These are phyloP conservation scores for Talaromyces verruculosus DNA, from an alignment of 2,329 filamentous ascomycete genomes.

Conservation along the genomic window DNA sequence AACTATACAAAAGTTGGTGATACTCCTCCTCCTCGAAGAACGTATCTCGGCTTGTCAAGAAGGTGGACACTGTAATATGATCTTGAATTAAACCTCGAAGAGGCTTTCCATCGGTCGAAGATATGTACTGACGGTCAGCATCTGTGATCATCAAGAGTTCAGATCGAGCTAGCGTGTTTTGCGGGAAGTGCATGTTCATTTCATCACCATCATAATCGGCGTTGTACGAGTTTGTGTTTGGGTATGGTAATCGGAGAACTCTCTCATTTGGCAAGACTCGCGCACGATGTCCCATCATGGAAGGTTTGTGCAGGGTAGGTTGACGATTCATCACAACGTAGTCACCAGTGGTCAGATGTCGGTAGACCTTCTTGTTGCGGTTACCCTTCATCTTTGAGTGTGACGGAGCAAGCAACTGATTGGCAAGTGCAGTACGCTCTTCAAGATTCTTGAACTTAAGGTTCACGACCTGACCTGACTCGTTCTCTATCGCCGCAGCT, in stretches of 20 bases:
- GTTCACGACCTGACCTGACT: slow-evolving; percentile 87
- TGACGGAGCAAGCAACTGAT: slow-evolving; percentile 85
- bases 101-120: slow-evolving; percentile 88
- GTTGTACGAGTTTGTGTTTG: slow-evolving; percentile 99
- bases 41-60: slow-evolving; percentile 84
- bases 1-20: slow-evolving; percentile 89
- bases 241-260: slow-evolving; percentile 99
- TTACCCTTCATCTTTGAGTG: slow-evolving; percentile 71
- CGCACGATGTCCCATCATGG: slow-evolving; percentile 96
- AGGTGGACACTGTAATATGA: slow-evolving; percentile 92
- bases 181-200: slow-evolving; percentile 99
- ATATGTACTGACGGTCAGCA: slow-evolving; percentile 95
- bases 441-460: slow-evolving; percentile 83
- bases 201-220: slow-evolving; percentile 99
- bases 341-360: slow-evolving; percentile 93
- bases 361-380: slow-evolving; percentile 92
- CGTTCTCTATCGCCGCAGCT: slow-evolving; percentile 90
- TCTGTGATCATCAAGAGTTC: slow-evolving; percentile 93
- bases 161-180: slow-evolving; percentile 89
- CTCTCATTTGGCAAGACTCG: slow-evolving; percentile 91
- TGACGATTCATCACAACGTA: slow-evolving; percentile 99
- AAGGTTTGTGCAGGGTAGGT: slow-evolving; percentile 95
- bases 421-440: slow-evolving; percentile 84
- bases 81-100: slow-evolving; percentile 96
- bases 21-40: slow-evolving; percentile 88